These are phyloP conservation scores for Lasiosphaeria ovina DNA, from an alignment of 495 filamentous ascomycete species.

Conservation along the genomic window DNA sequence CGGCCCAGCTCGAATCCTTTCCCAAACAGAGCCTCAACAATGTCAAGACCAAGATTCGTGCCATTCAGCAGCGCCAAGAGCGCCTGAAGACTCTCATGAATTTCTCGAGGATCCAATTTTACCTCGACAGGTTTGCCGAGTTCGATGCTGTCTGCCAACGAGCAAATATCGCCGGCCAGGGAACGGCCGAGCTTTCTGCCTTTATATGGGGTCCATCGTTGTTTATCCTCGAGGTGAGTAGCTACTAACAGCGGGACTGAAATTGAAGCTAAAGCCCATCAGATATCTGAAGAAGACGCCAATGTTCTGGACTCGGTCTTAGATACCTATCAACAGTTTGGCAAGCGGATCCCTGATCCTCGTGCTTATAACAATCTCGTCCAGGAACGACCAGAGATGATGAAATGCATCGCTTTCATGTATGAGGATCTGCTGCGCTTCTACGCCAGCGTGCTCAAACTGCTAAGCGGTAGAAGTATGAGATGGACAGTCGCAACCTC, in stretches of 20 bases:
- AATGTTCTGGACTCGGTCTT: conserved; percentile 41
- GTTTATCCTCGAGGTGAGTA: conserved; percentile 29
- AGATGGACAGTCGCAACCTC: background rate
- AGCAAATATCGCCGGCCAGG: conserved; percentile 40
- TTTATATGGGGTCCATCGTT: conserved; percentile 43
- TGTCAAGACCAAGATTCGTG: conserved; percentile 29
- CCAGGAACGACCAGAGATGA: conserved; percentile 25
- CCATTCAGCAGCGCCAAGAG: conserved; percentile 38
- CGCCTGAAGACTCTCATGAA: conserved; percentile 34
- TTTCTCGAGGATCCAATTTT: conserved; percentile 34
- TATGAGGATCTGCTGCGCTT: conserved; percentile 49
- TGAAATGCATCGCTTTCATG: conserved; percentile 32
- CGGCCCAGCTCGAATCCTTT: conserved; percentile 29
- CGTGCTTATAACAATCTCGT: conserved; percentile 35
- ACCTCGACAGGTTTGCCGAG: conserved; percentile 42
- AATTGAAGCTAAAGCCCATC: background rate
- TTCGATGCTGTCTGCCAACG: conserved; percentile 33
- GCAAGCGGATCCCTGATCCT: conserved; percentile 38
- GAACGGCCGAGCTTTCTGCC: conserved; percentile 27
- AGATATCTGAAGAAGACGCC: conserved; percentile 33
- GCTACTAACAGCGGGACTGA: too few relatives aligned
- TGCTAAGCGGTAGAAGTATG: conserved; percentile 28
- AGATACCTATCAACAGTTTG: conserved; percentile 43
- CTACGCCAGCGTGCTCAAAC: conserved; percentile 35
- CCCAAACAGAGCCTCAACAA: conserved; percentile 23